A percentile compares a stretch with the other conserved stretches of the same genome.
phyloP scores from a whole-genome alignment of 2,329 filamentous ascomycete species.

The Fusarium sp. region DNA sequence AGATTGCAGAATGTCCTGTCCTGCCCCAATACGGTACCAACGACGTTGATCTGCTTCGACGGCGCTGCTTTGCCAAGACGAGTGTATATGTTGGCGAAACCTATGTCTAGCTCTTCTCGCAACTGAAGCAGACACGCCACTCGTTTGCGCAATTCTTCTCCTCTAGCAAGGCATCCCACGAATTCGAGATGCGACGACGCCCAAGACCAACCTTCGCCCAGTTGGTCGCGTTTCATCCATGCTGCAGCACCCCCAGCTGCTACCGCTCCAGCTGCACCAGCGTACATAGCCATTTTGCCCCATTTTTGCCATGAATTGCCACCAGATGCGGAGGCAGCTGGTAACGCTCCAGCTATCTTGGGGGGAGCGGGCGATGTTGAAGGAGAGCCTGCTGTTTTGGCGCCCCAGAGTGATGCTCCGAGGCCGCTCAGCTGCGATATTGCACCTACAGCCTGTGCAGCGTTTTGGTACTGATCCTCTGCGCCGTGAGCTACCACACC shows the following conservation, averaged over 20 bases:
- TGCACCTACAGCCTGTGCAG: slow-evolving; percentile 73
- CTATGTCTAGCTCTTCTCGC: slow-evolving; percentile 70
- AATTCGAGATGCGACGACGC: slow-evolving; percentile 92
- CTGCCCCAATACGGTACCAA: slow-evolving; percentile 68
- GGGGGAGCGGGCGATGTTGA: slow-evolving; percentile 27
- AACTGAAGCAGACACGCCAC: slow-evolving; percentile 73
- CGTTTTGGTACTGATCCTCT: slow-evolving; percentile 81
- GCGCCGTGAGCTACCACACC: slow-evolving; percentile 87
- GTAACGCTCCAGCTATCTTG: slow-evolving; percentile 37
- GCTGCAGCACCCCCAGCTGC: slow-evolving; percentile 84
- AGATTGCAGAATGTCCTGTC: slow-evolving; percentile 90
- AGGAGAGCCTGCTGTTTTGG: slow-evolving; percentile 40
- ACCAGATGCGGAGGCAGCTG: slow-evolving; percentile 40
- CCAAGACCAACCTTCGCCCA: slow-evolving; percentile 81
- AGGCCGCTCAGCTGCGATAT: slow-evolving; percentile 72
- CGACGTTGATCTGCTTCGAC: slow-evolving; percentile 60
- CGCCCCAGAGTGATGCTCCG: slow-evolving; percentile 73
- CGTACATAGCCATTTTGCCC: slow-evolving; percentile 86
- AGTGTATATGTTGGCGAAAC: slow-evolving; percentile 89
- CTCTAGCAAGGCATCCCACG: slow-evolving; percentile 86
- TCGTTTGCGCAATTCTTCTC: slow-evolving; percentile 80
- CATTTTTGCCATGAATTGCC: slow-evolving; percentile 74
- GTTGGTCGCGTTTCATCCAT: slow-evolving; percentile 83
- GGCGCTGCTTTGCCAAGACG: slow-evolving; percentile 75
- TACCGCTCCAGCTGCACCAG: slow-evolving; percentile 83